These are phyloP conservation scores for Trichocladium antarcticum DNA, from an alignment of 495 filamentous ascomycete genomes.

Conservation along the genomic window DNA sequence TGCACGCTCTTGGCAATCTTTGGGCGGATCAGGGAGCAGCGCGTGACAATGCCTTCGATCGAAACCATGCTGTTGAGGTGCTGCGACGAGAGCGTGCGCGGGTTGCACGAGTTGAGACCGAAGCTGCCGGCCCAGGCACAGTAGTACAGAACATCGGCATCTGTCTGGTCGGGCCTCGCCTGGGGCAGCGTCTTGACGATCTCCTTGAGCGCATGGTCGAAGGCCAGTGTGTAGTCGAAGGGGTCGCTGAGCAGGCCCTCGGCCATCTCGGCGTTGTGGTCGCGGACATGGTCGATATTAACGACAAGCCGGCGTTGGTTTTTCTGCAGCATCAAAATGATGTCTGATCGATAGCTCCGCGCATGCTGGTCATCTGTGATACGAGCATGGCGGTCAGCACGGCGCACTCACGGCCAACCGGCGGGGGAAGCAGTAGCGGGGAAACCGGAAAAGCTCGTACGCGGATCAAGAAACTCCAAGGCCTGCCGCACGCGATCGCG, in stretches of 20 bases:
- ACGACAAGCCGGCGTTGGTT: slow-evolving; percentile 67
- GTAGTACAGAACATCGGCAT: slow-evolving; percentile 60
- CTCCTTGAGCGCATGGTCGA: slow-evolving; percentile 80
- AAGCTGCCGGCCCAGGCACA: slow-evolving; percentile 93
- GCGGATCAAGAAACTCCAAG: slow-evolving; percentile 75
- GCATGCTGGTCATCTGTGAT: slow-evolving; percentile 43
- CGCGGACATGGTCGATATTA: slow-evolving; percentile 87
- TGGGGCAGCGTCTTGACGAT: slow-evolving; percentile 68
- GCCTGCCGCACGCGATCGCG: slow-evolving; percentile 70
- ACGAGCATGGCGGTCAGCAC: slow-evolving; percentile 11
- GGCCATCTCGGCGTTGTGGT: slow-evolving; percentile 79
- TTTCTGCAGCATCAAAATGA: slow-evolving; percentile 86
- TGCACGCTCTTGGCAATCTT: slow-evolving; percentile 98
- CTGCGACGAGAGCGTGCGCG: slow-evolving; percentile 74
- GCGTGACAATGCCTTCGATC: slow-evolving; percentile 94
- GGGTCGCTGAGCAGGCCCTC: slow-evolving; percentile 78
- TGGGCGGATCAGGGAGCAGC: slow-evolving; percentile 86
- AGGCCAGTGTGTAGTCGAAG: slow-evolving; percentile 78
- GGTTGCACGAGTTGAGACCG: slow-evolving; percentile 89
- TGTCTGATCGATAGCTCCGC: slow-evolving; percentile 74
- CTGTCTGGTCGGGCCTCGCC: slow-evolving; percentile 40
- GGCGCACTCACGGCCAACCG: background rate
- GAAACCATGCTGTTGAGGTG: slow-evolving; percentile 95
- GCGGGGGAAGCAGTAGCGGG: background rate
- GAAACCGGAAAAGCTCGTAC: slow-evolving; percentile 37